These are phyloP conservation scores for Aspergillus heteromorphus DNA, from an alignment of 495 filamentous ascomycete species.

Conservation along the genomic window DNA sequence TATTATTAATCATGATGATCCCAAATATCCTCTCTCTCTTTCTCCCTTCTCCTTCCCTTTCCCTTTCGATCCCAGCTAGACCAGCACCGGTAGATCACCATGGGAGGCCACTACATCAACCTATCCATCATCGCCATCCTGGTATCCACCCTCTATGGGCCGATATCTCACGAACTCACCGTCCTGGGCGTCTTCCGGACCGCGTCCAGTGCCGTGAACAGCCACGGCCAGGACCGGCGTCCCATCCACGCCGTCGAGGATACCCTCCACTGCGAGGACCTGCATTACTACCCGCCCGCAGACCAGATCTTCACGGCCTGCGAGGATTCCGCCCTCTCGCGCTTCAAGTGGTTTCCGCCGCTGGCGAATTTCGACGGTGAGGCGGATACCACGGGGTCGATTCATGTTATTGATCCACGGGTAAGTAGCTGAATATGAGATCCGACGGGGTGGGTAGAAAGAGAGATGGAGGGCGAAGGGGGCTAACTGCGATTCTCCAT, in stretches of 20 bases:
- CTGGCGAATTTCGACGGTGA: slow-evolving; percentile 36
- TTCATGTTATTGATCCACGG: slow-evolving; percentile 52
- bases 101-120: slow-evolving; percentile 23
- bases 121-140: slow-evolving; percentile 32
- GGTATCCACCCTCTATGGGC: slow-evolving; percentile 26
- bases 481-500: too few species aligned
- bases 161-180: slow-evolving; percentile 22
- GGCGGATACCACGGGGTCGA: slow-evolving; percentile 35
- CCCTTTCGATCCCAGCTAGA: neutral
- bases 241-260: slow-evolving; percentile 42
- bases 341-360: slow-evolving; percentile 54
- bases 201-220: slow-evolving; percentile 17
- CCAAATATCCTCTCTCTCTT: slow-evolving; percentile 5
- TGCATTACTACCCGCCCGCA: slow-evolving; percentile 50
- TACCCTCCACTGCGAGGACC: slow-evolving; percentile 54
- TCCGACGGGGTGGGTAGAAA: too few species aligned
- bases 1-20: neutral
- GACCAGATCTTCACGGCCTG: slow-evolving; percentile 53
- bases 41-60: slow-evolving; percentile 3
- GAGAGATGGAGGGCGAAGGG: too few species aligned
- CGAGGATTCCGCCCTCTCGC: slow-evolving; percentile 37
- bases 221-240: slow-evolving; percentile 32
- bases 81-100: slow-evolving; percentile 2
- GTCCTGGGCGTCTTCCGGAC: slow-evolving; percentile 27
- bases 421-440: too few species aligned